phyloP scores from a whole-genome alignment of 345 rosid species.

The Citrus australasica region DNA sequence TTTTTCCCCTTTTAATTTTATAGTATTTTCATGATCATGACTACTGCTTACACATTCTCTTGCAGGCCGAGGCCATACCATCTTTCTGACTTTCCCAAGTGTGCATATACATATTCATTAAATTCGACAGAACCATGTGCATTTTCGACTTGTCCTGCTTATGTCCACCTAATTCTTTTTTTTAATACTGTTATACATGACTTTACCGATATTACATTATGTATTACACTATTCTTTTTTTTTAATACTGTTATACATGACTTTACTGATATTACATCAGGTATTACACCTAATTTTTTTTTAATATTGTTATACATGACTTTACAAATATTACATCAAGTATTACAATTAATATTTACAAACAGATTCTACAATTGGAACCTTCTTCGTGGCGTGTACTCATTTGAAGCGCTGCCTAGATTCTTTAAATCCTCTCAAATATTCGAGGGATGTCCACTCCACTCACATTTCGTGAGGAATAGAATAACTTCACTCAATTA shows the following conservation, averaged over 20 bases:
- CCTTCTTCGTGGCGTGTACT: too few species aligned
- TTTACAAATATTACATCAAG: too few species aligned
- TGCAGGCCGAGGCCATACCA: neutral
- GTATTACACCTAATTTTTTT: too few species aligned
- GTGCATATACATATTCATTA: neutral
- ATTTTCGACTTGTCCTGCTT: neutral
- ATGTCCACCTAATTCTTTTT: neutral
- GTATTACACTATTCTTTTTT: too few species aligned
- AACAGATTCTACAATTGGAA: too few species aligned
- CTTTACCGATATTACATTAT: too few species aligned
- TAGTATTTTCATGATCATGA: neutral
- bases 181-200: too few species aligned
- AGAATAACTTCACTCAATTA: fast-evolving
- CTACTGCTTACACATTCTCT: neutral
- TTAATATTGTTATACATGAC: fast-evolving
- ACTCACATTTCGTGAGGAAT: too few species aligned
- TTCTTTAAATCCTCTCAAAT: too few species aligned
- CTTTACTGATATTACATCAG: too few species aligned
- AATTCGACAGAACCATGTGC: neutral
- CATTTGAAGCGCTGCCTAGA: fast-evolving
- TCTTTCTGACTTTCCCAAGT: neutral
- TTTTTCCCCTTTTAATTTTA: neutral
- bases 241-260: too few species aligned
- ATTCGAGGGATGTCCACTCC: fast-evolving
- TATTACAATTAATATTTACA: too few species aligned